Conservation (phyloP, 2,329 filamentous ascomycete genomes). For the Podosphaera xanthii region DNA sequence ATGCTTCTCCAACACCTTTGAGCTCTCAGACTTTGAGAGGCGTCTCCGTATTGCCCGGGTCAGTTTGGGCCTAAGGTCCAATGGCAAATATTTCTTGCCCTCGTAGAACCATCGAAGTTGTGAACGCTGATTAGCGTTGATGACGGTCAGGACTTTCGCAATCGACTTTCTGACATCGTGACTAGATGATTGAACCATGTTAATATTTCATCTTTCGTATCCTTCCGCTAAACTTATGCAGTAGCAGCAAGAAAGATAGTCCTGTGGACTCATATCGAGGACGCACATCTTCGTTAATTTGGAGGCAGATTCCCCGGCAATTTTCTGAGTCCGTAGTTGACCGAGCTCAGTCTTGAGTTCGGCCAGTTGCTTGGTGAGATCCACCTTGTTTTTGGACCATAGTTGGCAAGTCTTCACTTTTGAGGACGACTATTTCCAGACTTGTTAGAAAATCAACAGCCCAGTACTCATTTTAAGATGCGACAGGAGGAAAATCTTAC, state of each 20-base stretch:
- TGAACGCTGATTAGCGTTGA: too few species aligned
- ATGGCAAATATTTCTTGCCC: conserved; percentile 97
- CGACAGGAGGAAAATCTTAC: too few species aligned
- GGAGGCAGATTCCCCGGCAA: conserved; percentile 57
- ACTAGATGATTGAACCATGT: conserved; percentile 24
- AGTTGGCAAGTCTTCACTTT: conserved; percentile 32
- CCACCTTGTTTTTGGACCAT: too few species aligned
- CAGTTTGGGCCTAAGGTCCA: conserved; percentile 85
- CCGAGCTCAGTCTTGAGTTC: conserved; percentile 93
- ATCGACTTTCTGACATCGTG: conserved; percentile 99
- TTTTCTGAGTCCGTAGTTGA: conserved; percentile 95
- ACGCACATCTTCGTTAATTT: too few species aligned
- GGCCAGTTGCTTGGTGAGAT: conserved; percentile 28
- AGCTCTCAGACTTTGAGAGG: conserved; percentile 43
- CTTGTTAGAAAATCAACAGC: too few species aligned
- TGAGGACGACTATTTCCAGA: conserved; percentile 13
- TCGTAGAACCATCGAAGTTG: conserved; percentile 71
- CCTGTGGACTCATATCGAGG: too few species aligned
- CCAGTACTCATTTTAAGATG: too few species aligned
- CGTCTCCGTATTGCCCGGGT: too few species aligned
- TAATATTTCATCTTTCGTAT: conserved; percentile 29
- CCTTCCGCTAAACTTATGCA: conserved; percentile 25
- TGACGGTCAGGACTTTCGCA: conserved; percentile 75
- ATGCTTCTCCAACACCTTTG: conserved; percentile 71
- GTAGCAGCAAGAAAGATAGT: too few species aligned